Base-by-base conservation (phyloP, 2,329 filamentous ascomycete species). In the Colletotrichum somersetense region DNA sequence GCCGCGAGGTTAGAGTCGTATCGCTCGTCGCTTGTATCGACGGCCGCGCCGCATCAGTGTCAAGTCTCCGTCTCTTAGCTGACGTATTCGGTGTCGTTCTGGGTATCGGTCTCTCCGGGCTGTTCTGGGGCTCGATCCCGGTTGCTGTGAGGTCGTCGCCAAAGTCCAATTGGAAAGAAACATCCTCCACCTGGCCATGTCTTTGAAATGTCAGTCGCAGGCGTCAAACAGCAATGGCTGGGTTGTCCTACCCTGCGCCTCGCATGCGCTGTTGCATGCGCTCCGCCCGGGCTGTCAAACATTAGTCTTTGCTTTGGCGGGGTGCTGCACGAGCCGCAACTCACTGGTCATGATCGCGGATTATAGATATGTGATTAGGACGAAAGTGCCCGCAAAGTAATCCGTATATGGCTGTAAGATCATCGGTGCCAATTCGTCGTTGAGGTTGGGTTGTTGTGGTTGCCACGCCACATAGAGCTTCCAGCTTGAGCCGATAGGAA, bases 201-300 rank as follows among this genome's bases (percentile, higher is more conserved):
- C 86, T 89, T 58, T 55, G 6, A 0, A 20, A 55, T 35, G 62
- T 78, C 57, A 75, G 75, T 62, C 12, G 18, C 55, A n/a, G 40
- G 2, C 4, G 61, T 12, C 35, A 23, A 10, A n/a, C 59, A 70
- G 56, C 72, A 62, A 35, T 53, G 50, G 18, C 33, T 40, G 12
- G 18, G 2, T 38, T 16, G 16, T 79, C 87, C 75, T 84, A 91
- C 89, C 89, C 88, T 53, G 89, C 89, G 73, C 90, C 90, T 73
- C 90, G 89, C 78, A 92, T 87, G 78, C 90, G 89, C 81, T 90
- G 86, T 74, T 89, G 88, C 82, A 91, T 86, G 77, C 89, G 88
- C 78, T 90, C 89, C 75, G 89, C 87, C 75, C 89, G 88, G 77
- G 85, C 86, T 88, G 69, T 46, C 33, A 33, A 11, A 65, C 4